Base-by-base conservation (phyloP, 371 early-diverging fungal species). In the Batrachochytrium dendrobatidis region DNA sequence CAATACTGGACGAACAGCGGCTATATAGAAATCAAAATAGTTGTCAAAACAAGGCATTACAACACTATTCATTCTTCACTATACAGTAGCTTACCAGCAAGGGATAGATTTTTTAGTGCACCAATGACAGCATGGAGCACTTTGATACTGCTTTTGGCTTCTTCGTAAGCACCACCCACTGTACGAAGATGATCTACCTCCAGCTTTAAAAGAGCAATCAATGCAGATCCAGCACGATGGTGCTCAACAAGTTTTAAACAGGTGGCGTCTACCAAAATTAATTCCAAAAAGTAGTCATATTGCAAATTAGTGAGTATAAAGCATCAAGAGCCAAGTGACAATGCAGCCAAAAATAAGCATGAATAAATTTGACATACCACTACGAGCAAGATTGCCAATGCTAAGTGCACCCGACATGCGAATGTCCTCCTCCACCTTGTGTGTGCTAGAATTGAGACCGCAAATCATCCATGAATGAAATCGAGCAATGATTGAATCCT, bases 51-150 rank as follows among this genome's bases (percentile, higher is more conserved):
- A 39, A 15, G 39, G 39, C 20, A 39, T 39, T 20, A 20, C 39
- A 15, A n/a, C n/a, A n/a, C n/a, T n/a, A n/a, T n/a, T n/a, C n/a
- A n/a, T n/a, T n/a, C n/a, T n/a, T n/a, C n/a, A n/a, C n/a, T n/a
- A n/a, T n/a, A 10, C 8, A 3, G 45, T 8, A 29, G 26, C 64
- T n/a, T 59, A 73, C 75, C 58, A 2, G 80, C 72, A 17, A 79
- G 60, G 10, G 75, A 71, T 34, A 79, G 55, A 56, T 79, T 79
- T 62, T 77, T 79, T 22, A 79, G 58, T 2, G 80, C 70, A 0
- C 80, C 80, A 33, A 77, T 62, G 26, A 71, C 74, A 1, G 77
- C 77, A 67, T 79, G 80, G 17, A 79, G 52, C 3, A 79, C 76
- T 48, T 77, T 76, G 50, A 76, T 60, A 20, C 60, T 63, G 49